Evolutionary conservation across 352 stramenopile species (phyloP).

Genomic region (Phytophthora tubulina): DNA sequence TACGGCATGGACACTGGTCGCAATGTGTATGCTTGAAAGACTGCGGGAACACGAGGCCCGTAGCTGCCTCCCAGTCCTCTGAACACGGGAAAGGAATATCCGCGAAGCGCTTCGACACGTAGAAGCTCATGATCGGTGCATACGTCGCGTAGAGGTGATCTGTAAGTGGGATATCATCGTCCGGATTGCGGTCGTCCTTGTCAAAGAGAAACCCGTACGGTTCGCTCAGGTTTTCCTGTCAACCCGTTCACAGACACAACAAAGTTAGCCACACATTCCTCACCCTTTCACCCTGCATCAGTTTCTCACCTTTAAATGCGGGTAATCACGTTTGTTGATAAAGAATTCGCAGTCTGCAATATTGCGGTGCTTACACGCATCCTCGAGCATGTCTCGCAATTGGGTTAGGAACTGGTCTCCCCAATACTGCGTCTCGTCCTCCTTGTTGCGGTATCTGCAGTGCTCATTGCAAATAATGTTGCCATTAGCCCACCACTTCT

Average conservation of each 20-base stretch:
- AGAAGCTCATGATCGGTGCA: slow-evolving; percentile 98
- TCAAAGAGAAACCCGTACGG: slow-evolving; percentile 99
- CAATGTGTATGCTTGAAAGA: slow-evolving; percentile 92
- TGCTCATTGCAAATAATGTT: slow-evolving; percentile 99
- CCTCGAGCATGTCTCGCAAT: slow-evolving; percentile 97
- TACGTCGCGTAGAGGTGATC: slow-evolving; percentile 93
- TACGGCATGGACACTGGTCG: slow-evolving; percentile 73
- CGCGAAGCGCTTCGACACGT: slow-evolving; percentile 95
- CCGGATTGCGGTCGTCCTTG: slow-evolving; percentile 95
- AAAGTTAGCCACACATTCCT: not conserved
- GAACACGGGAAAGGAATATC: slow-evolving; percentile 99
- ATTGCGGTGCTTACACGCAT: slow-evolving; percentile 93
- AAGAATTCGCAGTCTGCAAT: slow-evolving; percentile 99
- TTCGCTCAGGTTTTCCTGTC: slow-evolving; percentile 94
- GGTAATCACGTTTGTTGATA: slow-evolving; percentile 99
- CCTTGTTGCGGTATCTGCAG: slow-evolving; percentile 86
- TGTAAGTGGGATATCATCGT: slow-evolving; percentile 94
- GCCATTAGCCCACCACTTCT: slow-evolving; percentile 99
- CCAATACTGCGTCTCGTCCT: slow-evolving; percentile 96
- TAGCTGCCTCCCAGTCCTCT: slow-evolving; percentile 95
- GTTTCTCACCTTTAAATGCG: slow-evolving; percentile 94
- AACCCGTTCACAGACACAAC: slow-evolving; percentile 5
- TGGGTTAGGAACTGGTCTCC: slow-evolving; percentile 97
- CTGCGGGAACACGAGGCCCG: slow-evolving; percentile 91
- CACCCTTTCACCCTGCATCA: not conserved